Evolutionary conservation across 768 basidiomycete species (phyloP).

Genomic region (Mycena filopes): DNA sequence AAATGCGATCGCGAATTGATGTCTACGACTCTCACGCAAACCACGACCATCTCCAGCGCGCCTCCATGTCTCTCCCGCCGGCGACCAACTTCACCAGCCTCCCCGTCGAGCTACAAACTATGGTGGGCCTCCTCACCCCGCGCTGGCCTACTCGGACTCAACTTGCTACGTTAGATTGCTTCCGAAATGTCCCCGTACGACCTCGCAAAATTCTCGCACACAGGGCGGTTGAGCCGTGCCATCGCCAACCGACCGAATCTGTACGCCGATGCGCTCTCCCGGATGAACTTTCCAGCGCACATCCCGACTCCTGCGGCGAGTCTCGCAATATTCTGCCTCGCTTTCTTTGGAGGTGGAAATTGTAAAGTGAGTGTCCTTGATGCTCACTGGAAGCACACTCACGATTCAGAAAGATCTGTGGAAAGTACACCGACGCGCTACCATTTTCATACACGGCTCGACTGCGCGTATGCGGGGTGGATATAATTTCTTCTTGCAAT

Average conservation of each 20-base stretch:
- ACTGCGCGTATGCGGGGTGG: slow-evolving; percentile 1
- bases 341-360: slow-evolving; percentile 3
- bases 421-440: slow-evolving; percentile 1
- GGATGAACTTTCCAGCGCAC: not conserved
- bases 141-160: too few relatives aligned
- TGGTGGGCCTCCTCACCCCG: too few relatives aligned
- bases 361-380: not conserved
- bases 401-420: not conserved
- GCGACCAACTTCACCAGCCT: too few relatives aligned
- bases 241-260: slow-evolving; percentile 2
- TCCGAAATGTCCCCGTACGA: not conserved
- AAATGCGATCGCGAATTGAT: too few relatives aligned
- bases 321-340: not conserved
- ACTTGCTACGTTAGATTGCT: not conserved
- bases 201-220: not conserved
- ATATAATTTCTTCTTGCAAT: not conserved
- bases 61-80: too few relatives aligned
- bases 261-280: not conserved
- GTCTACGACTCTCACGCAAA: too few relatives aligned
- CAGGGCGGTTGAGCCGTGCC: not conserved
- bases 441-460: slow-evolving; percentile 2
- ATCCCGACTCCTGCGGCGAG: slow-evolving; percentile 15
- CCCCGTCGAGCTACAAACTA: too few relatives aligned
- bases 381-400: not conserved
- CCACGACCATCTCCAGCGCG: too few relatives aligned